Conservation (phyloP, 75 land plant genomes). For the Azolla pinnata region DNA sequence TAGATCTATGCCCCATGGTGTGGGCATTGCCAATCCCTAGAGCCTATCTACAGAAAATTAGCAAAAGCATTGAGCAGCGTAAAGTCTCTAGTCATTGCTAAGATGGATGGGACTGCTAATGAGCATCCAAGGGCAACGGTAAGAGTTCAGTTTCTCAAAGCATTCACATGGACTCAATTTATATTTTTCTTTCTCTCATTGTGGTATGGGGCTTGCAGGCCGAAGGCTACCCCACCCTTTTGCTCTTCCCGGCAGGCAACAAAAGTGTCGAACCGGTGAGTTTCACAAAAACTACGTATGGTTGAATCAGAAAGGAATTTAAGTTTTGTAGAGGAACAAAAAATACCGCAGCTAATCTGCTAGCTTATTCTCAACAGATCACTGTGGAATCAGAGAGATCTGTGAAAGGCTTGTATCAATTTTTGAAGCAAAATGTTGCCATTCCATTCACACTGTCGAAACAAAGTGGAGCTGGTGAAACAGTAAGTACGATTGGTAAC, state of each 20-base stretch:
- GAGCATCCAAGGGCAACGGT: slow-evolving; percentile 92
- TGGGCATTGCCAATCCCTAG: slow-evolving; percentile 88
- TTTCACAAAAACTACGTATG: not conserved
- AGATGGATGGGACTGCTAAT: slow-evolving; percentile 93
- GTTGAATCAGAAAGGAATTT: not conserved
- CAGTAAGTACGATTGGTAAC: too few species aligned
- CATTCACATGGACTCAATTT: not conserved
- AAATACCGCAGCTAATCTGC: not conserved
- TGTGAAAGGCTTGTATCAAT: slow-evolving; percentile 76
- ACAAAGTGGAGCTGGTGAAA: slow-evolving; percentile 22
- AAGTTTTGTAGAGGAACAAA: not conserved
- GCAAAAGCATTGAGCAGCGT: slow-evolving; percentile 59
- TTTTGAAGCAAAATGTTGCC: slow-evolving; percentile 72
- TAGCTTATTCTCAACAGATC: slow-evolving; percentile 32
- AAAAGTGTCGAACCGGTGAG: slow-evolving; percentile 95
- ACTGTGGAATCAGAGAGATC: slow-evolving; percentile 66
- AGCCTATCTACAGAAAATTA: slow-evolving; percentile 82
- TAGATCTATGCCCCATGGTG: slow-evolving; percentile 98
- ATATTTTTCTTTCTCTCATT: not conserved
- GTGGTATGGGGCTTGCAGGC: slow-evolving; percentile 35
- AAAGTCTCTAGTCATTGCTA: slow-evolving; percentile 80
- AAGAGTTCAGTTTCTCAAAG: not conserved
- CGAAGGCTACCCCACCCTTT: slow-evolving; percentile 86
- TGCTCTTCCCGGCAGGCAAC: slow-evolving; percentile 91
- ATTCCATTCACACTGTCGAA: slow-evolving; percentile 87